phyloP scores from a whole-genome alignment of 2,329 filamentous ascomycete species.

The Alternaria arbusti region DNA sequence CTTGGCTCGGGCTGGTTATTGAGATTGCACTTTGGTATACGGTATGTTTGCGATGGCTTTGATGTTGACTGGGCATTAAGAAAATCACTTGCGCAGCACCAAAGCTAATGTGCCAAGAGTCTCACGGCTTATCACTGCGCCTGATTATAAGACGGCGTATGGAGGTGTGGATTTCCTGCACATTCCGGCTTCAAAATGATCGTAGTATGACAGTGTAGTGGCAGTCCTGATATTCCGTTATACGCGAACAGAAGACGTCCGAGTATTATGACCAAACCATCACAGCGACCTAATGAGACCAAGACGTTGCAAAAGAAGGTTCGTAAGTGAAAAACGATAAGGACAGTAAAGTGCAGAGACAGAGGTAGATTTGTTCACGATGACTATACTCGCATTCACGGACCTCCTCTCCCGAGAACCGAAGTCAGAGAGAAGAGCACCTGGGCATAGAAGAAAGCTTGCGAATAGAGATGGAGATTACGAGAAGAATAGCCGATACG shows the following conservation, averaged over 20 bases:
- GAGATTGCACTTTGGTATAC: background rate
- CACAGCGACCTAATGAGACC: background rate
- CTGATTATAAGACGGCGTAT: background rate
- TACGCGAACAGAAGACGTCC: background rate
- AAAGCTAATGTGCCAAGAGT: background rate
- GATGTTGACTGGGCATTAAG: background rate
- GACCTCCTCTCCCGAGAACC: too few species aligned
- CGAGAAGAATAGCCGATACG: background rate
- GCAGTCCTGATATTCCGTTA: background rate
- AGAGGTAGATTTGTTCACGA: background rate
- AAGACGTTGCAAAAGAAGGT: background rate
- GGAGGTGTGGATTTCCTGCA: fast-evolving
- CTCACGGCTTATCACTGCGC: background rate
- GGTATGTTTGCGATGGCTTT: background rate
- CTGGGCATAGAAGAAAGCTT: background rate
- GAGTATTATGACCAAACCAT: fast-evolving
- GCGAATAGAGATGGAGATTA: background rate
- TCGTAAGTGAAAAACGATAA: fast-evolving
- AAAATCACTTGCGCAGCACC: background rate
- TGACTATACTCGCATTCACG: background rate
- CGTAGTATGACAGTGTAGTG: background rate
- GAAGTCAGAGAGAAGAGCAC: background rate
- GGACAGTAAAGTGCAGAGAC: background rate
- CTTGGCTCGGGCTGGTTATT: background rate
- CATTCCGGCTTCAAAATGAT: background rate